A percentile compares a stretch with the other conserved stretches of the same genome.
Evolutionary conservation across 2,329 filamentous ascomycete genomes (phyloP).

Genomic region (Podosphaera fusca): DNA sequence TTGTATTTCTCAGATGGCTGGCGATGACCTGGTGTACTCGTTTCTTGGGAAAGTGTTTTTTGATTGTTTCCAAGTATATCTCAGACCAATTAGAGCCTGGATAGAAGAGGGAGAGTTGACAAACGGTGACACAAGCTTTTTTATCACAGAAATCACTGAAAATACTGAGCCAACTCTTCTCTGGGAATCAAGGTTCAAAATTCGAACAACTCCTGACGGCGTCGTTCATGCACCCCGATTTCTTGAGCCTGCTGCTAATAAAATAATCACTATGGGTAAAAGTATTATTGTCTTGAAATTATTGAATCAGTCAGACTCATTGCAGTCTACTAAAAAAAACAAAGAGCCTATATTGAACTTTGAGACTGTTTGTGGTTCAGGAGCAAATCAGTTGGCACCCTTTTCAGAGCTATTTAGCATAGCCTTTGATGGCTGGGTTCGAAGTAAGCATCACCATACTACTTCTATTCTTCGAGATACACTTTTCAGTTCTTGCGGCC

Average conservation of each 20-base stretch:
- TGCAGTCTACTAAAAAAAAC: constrained; percentile 15
- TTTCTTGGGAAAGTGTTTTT: constrained; percentile 51
- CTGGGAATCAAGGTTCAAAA: constrained; percentile 53
- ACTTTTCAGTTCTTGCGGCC: constrained; percentile 44
- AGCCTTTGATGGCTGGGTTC: constrained; percentile 55
- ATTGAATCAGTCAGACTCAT: constrained; percentile 29
- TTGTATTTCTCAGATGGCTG: constrained; percentile 44
- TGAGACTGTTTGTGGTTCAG: constrained; percentile 27
- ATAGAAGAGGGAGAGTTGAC: constrained; percentile 57
- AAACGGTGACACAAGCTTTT: constrained; percentile 46
- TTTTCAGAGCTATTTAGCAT: constrained; percentile 53
- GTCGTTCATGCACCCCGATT: constrained; percentile 50
- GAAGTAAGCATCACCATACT: constrained; percentile 47
- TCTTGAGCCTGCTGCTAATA: constrained; percentile 40
- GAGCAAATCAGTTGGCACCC: constrained; percentile 28
- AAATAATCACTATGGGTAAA: constrained; percentile 73
- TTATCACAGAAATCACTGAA: constrained; percentile 37
- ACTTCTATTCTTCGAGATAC: constrained; percentile 40
- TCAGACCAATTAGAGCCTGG: constrained; percentile 61
- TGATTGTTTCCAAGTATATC: constrained; percentile 59
- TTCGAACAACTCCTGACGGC: constrained; percentile 37
- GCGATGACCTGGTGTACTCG: constrained; percentile 35
- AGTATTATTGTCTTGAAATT: constrained; percentile 65
- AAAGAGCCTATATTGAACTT: constrained; percentile 30
- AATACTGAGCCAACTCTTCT: constrained; percentile 37